phyloP scores from a whole-genome alignment of 2,329 filamentous ascomycete species.

The Daldinia sp. region DNA sequence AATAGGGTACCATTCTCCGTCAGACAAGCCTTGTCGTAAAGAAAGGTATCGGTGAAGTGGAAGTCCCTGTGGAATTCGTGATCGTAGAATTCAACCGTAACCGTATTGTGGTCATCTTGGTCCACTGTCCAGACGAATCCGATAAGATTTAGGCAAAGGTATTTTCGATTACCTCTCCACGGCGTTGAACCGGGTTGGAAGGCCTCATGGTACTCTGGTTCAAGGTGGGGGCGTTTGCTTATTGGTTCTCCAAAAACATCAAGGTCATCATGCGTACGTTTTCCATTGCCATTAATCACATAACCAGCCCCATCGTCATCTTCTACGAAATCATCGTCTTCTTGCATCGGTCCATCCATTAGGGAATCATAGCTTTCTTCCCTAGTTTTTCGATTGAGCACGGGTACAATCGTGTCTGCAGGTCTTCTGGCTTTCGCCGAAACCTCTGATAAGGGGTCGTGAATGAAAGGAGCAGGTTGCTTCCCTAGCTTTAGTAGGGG shows the following conservation, averaged over 20 bases:
- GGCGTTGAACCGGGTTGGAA: conserved; percentile 97
- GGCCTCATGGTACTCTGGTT: conserved; percentile 80
- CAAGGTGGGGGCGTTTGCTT: conserved; percentile 64
- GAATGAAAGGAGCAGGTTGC: conserved; percentile 87
- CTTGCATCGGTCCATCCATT: conserved; percentile 69
- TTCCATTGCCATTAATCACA: conserved; percentile 66
- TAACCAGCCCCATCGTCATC: conserved; percentile 98
- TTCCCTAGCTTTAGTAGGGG: conserved; percentile 67
- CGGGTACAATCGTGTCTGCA: conserved; percentile 62
- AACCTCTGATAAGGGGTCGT: conserved; percentile 79
- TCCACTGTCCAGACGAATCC: conserved; percentile 98
- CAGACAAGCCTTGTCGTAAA: conserved; percentile 96
- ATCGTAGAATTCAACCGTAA: conserved; percentile 98
- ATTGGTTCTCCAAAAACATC: conserved; percentile 61
- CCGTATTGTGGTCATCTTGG: conserved; percentile 91
- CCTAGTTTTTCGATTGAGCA: conserved; percentile 4
- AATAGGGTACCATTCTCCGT: conserved; percentile 88
- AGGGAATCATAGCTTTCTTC: conserved; percentile 83
- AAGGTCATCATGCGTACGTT: conserved; percentile 64
- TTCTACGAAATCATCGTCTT: conserved; percentile 85
- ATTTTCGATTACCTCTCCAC: conserved; percentile 93
- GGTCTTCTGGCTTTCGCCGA: conserved; percentile 73
- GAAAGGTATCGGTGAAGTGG: conserved; percentile 95
- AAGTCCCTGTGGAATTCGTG: conserved; percentile 92
- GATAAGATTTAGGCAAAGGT: conserved; percentile 91